Base-by-base conservation (phyloP, 441 rosid species). In the Brassica hybrid region DNA sequence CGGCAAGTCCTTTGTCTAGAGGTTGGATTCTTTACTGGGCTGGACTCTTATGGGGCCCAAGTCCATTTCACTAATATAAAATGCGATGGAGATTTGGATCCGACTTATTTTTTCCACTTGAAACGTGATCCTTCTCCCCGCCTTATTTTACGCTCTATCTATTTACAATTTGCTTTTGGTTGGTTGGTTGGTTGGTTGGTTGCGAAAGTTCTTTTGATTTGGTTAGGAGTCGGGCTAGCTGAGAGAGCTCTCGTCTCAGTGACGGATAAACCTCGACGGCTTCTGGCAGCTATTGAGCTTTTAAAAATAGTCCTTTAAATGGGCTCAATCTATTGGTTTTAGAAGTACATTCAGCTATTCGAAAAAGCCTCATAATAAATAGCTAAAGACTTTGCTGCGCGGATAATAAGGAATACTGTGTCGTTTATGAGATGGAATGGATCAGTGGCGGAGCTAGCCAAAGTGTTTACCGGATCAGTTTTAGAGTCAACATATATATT, bases 61-160 rank as follows among this genome's bases (percentile, higher is more conserved):
- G 10, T 36, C 9, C 9, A 36, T 36, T 36, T 36, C 8, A 36
- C 41, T 36, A 36, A 36, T 6, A 36, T 36, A 36, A 36, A 7
- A 36, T 8, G 10, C 1, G 10, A 6, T 36, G 41, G 1, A 36
- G 41, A 36, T 36, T 36, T 11, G 41, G 7, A 36, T 36, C 41
- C 41, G 41, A 36, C 41, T 36, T 36, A 5, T 30, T 30, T 30
- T 30, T 52, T 65, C 34, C 19, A 11, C 64, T 60, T 50, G 60
- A 38, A 36, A 61, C 78, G 61, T 67, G 76, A 79, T 79, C 74
- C 65, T 73, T 50, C 67, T 67, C 77, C 81, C 77, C 81, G 77
- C 81, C 74, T 78, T 67, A 67, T 34, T 61, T 68, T 52, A 5
- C 77, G 61, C 81, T 36, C 43, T 36, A 1, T 67, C 65, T 79